These are phyloP conservation scores for Thermochaetoides dissita DNA, from an alignment of 2,329 filamentous ascomycete species.

Conservation along the genomic window DNA sequence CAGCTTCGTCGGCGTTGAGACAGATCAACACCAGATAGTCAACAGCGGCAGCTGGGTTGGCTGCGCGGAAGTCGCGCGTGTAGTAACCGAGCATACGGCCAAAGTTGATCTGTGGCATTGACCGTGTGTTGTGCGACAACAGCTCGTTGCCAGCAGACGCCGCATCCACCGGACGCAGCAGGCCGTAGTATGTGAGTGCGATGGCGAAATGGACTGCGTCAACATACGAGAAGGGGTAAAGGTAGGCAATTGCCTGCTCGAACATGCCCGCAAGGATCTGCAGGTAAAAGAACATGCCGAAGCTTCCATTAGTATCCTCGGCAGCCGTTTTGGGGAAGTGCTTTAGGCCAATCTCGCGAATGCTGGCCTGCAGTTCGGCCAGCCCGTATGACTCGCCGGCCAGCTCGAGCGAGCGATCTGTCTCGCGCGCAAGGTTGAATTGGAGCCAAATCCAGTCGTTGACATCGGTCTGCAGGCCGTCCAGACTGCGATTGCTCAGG, in stretches of 20 bases:
- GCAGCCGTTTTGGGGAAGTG: conserved; percentile 72
- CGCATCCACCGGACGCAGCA: conserved; percentile 77
- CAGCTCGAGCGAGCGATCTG: conserved; percentile 48
- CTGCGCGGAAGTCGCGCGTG: conserved; percentile 87
- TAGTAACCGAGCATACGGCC: conserved; percentile 88
- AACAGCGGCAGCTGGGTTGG: conserved; percentile 74
- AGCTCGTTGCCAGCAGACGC: conserved; percentile 58
- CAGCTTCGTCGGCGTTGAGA: conserved; percentile 58
- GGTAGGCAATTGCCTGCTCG: conserved; percentile 79
- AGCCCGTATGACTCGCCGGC: conserved; percentile 53
- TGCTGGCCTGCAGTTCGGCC: conserved; percentile 58
- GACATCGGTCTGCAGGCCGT: conserved; percentile 48
- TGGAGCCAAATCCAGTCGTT: conserved; percentile 63
- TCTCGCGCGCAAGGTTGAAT: conserved; percentile 54
- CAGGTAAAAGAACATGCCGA: conserved; percentile 86
- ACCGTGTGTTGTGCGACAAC: conserved; percentile 50
- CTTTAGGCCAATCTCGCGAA: conserved; percentile 77
- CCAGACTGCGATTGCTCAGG: conserved; percentile 48
- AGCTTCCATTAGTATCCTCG: conserved; percentile 62
- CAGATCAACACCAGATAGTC: conserved; percentile 89
- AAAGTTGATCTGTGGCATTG: conserved; percentile 78
- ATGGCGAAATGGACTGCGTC: conserved; percentile 93
- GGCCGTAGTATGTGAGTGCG: conserved; percentile 74
- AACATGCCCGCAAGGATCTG: conserved; percentile 86
- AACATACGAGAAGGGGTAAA: conserved; percentile 83